These are phyloP conservation scores for Malus fusca DNA, from an alignment of 306 rosid species.

Conservation along the genomic window DNA sequence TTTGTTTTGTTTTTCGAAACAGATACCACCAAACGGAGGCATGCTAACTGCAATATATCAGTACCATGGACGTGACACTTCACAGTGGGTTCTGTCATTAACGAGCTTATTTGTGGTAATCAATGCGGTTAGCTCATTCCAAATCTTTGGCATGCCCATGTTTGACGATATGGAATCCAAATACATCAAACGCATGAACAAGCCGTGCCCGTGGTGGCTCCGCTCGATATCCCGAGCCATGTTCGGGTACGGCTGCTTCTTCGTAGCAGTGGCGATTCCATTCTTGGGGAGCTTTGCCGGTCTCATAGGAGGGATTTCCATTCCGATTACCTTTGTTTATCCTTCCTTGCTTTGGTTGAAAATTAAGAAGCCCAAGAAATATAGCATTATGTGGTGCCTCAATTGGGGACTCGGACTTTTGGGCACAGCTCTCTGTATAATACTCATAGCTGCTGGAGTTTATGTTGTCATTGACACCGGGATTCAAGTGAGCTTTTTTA, in stretches of 20 bases:
- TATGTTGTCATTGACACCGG: slow-evolving; percentile 24
- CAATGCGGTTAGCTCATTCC: slow-evolving; percentile 29
- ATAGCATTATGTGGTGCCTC: slow-evolving; percentile 25
- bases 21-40: slow-evolving; percentile 38
- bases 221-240: slow-evolving; percentile 18
- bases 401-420: slow-evolving; percentile 28
- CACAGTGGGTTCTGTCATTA: slow-evolving; percentile 19
- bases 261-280: slow-evolving; percentile 28
- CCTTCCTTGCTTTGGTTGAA: slow-evolving; percentile 38
- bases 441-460: slow-evolving; percentile 24
- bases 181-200: slow-evolving; percentile 24
- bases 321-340: slow-evolving; percentile 33
- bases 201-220: slow-evolving; percentile 36
- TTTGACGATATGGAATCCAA: slow-evolving; percentile 34
- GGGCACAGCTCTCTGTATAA: slow-evolving; percentile 15
- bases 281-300: slow-evolving; percentile 27
- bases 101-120: slow-evolving; percentile 26
- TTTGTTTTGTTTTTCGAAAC: not conserved
- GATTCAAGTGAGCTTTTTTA: slow-evolving; percentile 27
- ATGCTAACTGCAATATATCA: slow-evolving; percentile 35
- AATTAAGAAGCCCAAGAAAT: slow-evolving; percentile 27
- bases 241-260: slow-evolving; percentile 23
- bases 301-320: slow-evolving; percentile 27
- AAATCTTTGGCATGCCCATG: slow-evolving; percentile 41
- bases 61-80: slow-evolving; percentile 29